phyloP scores from a whole-genome alignment of 139 green algal species.

The Gonium pectorale region DNA sequence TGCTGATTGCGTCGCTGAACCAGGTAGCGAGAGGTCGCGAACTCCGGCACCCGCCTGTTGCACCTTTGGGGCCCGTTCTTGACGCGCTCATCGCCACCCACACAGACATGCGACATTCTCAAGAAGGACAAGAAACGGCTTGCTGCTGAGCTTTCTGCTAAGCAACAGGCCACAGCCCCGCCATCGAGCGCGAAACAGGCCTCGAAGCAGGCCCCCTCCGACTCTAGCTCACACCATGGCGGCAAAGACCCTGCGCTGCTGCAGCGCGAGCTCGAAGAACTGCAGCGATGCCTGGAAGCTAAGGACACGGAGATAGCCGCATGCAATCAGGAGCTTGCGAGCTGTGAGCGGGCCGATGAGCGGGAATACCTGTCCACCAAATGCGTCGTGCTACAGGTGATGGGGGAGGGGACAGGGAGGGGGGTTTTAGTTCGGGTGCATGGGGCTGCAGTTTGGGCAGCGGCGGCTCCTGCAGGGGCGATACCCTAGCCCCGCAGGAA shows the following conservation, averaged over 20 bases:
- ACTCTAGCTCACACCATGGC: background rate
- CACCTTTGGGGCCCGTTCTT: background rate
- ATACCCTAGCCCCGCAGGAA: no score
- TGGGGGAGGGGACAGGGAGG: no score
- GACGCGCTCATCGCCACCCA: background rate
- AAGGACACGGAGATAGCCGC: slow-evolving; percentile 13
- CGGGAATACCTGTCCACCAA: slow-evolving; percentile 48
- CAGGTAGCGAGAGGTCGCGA: background rate
- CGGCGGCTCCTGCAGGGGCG: no score
- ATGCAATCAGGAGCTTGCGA: slow-evolving; percentile 18
- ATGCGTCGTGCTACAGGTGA: slow-evolving; percentile 48
- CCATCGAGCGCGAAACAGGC: background rate
- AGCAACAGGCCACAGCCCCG: slow-evolving; percentile 3
- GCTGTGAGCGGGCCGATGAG: slow-evolving; percentile 22
- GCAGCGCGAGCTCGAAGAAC: slow-evolving; percentile 35
- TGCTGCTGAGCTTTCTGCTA: slow-evolving; percentile 17
- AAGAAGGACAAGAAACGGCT: slow-evolving; percentile 49
- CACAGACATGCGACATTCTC: slow-evolving; percentile 39
- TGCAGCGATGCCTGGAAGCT: slow-evolving; percentile 15
- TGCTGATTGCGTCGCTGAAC: slow-evolving; percentile 29
- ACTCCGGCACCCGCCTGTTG: background rate
- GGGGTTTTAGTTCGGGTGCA: no score
- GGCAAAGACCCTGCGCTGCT: slow-evolving; percentile 25
- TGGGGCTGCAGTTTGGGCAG: no score
- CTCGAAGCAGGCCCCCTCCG: background rate